Evolutionary conservation across 2,329 filamentous ascomycete species (phyloP).

Genomic region (Xylaria multiplex): DNA sequence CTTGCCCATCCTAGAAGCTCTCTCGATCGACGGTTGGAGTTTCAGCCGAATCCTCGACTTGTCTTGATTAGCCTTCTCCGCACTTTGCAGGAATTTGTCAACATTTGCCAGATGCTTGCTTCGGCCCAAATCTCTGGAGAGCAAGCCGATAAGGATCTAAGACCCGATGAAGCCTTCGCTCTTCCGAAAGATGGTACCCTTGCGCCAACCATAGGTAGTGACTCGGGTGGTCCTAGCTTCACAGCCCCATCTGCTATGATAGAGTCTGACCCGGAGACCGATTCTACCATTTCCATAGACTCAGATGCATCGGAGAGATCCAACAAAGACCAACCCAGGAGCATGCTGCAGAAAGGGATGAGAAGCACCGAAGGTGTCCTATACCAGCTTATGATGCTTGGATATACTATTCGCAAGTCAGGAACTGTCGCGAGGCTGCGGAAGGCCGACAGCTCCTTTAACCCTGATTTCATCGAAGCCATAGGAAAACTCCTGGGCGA

Average conservation of each 20-base stretch:
- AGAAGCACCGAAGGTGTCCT: neutral
- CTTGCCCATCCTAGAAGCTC: neutral
- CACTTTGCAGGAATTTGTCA: neutral
- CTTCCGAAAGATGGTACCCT: too few species aligned
- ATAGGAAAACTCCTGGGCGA: too few species aligned
- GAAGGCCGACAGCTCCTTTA: neutral
- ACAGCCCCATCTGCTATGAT: too few species aligned
- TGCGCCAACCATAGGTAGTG: too few species aligned
- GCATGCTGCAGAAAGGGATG: neutral
- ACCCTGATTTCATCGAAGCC: neutral
- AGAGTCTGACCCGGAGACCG: too few species aligned
- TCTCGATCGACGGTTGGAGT: constrained; percentile 1
- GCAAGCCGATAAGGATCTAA: too few species aligned
- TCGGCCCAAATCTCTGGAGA: neutral
- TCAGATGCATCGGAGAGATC: too few species aligned
- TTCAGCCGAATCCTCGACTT: neutral
- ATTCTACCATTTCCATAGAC: too few species aligned
- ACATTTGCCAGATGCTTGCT: neutral
- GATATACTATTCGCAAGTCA: neutral
- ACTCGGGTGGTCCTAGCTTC: too few species aligned
- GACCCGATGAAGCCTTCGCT: too few species aligned
- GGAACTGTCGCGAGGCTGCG: neutral
- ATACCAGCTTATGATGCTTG: constrained; percentile 3
- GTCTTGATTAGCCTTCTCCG: neutral
- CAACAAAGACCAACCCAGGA: too few species aligned